These are phyloP conservation scores for Fraxinus platypoda DNA, from an alignment of 305 asterid genomes.

Conservation along the genomic window DNA sequence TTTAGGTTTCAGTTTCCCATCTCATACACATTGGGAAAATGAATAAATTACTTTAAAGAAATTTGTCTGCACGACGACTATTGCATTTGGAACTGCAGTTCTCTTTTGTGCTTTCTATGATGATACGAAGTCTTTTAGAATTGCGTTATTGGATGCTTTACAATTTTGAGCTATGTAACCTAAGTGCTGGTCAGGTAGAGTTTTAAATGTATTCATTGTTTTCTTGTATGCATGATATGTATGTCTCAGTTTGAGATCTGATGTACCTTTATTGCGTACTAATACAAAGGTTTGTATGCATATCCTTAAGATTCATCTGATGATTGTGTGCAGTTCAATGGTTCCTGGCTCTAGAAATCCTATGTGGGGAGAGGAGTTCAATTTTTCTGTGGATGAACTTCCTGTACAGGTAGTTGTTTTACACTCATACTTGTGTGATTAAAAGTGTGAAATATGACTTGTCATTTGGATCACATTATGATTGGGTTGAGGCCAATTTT, in stretches of 20 bases:
- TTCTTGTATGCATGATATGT: conserved; percentile 14
- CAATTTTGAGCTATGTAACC: not conserved
- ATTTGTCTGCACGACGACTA: not conserved
- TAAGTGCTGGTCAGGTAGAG: not conserved
- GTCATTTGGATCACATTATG: not conserved
- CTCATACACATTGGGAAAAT: not conserved
- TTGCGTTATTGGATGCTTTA: not conserved
- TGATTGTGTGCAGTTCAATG: conserved; percentile 71
- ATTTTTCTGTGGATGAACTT: conserved; percentile 85
- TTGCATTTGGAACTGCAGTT: not conserved
- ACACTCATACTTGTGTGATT: conserved; percentile 9
- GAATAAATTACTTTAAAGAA: not conserved
- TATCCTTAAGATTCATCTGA: conserved; percentile 17
- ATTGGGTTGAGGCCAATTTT: conserved; percentile 1
- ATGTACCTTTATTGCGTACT: conserved; percentile 3
- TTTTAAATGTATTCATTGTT: conserved; percentile 5
- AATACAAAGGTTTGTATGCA: conserved; percentile 16
- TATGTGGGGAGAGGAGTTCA: conserved; percentile 95
- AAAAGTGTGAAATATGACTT: conserved; percentile 4
- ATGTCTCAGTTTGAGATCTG: conserved; percentile 15
- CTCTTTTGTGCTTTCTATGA: not conserved
- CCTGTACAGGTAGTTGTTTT: conserved; percentile 69
- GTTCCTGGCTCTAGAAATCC: conserved; percentile 98
- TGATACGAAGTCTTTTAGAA: not conserved
- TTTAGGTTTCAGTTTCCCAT: not conserved